Percentiles rank a stretch among this genome's conserved stretches.
Evolutionary conservation across 768 basidiomycete species (phyloP).

Genomic region (Rhizopogon vinicolor): DNA sequence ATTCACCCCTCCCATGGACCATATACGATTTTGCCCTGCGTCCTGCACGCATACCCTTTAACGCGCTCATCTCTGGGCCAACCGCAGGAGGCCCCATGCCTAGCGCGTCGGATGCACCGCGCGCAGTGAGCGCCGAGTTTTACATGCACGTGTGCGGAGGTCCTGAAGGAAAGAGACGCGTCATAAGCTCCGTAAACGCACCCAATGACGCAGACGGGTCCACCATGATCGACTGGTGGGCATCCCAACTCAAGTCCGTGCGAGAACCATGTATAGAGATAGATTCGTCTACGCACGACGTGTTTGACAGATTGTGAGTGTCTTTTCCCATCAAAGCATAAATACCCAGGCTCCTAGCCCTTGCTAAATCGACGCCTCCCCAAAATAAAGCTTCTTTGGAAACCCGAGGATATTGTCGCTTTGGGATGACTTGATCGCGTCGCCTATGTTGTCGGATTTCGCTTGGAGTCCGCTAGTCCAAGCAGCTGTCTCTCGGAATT

Average conservation of each 20-base stretch:
- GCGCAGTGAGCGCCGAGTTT: conserved; percentile 45
- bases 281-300: conserved; percentile 30
- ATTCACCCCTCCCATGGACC: conserved; percentile 47
- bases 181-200: conserved; percentile 30
- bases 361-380: not conserved
- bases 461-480: conserved; percentile 51
- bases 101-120: conserved; percentile 15
- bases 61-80: conserved; percentile 55
- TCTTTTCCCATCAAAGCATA: not conserved
- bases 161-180: conserved; percentile 23
- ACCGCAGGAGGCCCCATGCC: conserved; percentile 43
- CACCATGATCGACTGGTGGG: conserved; percentile 49
- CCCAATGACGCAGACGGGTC: conserved; percentile 36
- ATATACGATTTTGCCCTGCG: conserved; percentile 51
- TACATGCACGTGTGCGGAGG: conserved; percentile 44
- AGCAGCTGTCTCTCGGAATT: conserved; percentile 45
- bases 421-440: conserved; percentile 37
- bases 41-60: conserved; percentile 48
- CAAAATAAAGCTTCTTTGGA: conserved; percentile 39
- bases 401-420: conserved; percentile 35
- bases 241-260: conserved; percentile 28
- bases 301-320: conserved; percentile 50
- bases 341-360: too few species aligned
- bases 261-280: conserved; percentile 41
- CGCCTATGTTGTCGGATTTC: conserved; percentile 48